Evolutionary conservation across 2,329 filamentous ascomycete genomes (phyloP).

Genomic region (Penicillium griseofulvum): DNA sequence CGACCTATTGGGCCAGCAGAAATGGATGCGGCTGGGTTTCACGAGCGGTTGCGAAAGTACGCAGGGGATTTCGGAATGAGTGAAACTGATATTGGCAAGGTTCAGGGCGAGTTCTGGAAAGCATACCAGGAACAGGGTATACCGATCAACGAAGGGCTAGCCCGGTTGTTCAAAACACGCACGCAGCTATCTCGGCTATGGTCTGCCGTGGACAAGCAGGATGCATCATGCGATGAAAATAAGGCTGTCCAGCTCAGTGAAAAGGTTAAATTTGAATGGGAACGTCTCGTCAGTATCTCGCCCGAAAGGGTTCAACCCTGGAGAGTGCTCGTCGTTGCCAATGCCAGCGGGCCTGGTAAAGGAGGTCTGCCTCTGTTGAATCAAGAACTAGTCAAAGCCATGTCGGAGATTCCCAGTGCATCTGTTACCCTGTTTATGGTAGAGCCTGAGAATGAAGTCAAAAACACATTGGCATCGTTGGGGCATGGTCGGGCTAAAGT

Average conservation of each 20-base stretch:
- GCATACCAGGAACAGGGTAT: not conserved
- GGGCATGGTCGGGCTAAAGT: not conserved
- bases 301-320: not conserved
- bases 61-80: constrained; percentile 4
- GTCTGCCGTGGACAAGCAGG: not conserved
- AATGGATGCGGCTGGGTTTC: constrained; percentile 3
- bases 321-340: not conserved
- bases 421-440: not conserved
- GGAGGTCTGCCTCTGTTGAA: constrained; percentile 1
- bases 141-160: not conserved
- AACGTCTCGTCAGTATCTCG: not conserved
- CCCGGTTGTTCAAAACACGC: not conserved
- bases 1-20: not conserved
- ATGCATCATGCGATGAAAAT: not conserved
- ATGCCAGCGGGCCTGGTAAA: not conserved
- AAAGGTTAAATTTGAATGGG: constrained; percentile 1
- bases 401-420: not conserved
- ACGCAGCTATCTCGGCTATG: not conserved
- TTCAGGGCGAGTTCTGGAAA: not conserved
- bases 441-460: not conserved
- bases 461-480: not conserved
- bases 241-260: not conserved
- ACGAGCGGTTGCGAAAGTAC: not conserved
- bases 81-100: not conserved
- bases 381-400: constrained; percentile 3